Evolutionary conservation across 2,329 filamentous ascomycete species (phyloP).

Genomic region (Claviceps pazoutovae): DNA sequence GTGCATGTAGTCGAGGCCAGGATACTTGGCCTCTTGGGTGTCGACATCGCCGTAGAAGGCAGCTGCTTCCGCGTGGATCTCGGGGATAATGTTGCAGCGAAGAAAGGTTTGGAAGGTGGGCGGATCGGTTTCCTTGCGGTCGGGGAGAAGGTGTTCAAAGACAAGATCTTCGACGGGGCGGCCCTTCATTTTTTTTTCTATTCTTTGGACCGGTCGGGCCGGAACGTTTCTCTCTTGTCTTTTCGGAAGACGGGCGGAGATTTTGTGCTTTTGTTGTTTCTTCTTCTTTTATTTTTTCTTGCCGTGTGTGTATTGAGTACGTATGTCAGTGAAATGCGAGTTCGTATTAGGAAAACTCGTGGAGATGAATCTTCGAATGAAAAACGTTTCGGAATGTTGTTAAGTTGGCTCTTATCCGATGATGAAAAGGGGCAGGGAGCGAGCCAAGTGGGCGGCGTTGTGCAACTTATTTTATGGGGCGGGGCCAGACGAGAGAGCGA

Average conservation of each 20-base stretch:
- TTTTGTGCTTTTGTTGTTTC: neutral
- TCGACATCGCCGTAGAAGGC: constrained; percentile 69
- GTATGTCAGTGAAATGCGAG: no score
- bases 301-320: no score
- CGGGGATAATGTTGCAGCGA: constrained; percentile 56
- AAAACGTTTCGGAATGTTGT: no score
- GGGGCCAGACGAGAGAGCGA: no score
- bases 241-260: no score
- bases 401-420: no score
- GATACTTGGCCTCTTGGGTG: constrained; percentile 68
- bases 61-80: constrained; percentile 66
- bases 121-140: constrained; percentile 52
- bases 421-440: no score
- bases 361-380: no score
- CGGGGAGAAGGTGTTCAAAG: constrained; percentile 60
- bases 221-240: neutral
- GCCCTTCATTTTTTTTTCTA: constrained; percentile 47
- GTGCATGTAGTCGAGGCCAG: constrained; percentile 65
- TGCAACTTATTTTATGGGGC: no score
- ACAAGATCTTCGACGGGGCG: constrained; percentile 57
- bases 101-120: constrained; percentile 57
- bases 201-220: neutral
- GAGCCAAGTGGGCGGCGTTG: no score
- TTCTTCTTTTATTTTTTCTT: neutral
- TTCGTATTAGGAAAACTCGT: no score